phyloP scores from a whole-genome alignment of 1,284 basidiomycete genomes.

The Pulchroboletus neoregius region DNA sequence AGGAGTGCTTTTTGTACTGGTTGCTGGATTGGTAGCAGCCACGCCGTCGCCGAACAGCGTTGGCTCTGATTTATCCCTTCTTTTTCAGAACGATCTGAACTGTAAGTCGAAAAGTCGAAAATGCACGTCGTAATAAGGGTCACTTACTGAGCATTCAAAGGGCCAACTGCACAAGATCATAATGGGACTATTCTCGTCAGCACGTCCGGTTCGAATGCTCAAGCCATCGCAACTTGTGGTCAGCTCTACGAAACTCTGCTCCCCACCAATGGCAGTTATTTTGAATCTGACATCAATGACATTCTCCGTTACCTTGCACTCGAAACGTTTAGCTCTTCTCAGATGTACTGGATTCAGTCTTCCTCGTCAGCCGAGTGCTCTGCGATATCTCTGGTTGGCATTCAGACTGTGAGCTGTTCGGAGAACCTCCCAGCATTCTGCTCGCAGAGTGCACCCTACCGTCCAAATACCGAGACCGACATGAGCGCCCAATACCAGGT shows the following conservation, averaged over 20 bases:
- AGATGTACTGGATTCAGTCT: slow-evolving; percentile 15
- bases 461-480: slow-evolving; percentile 6
- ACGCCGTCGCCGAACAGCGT: slow-evolving; percentile 6
- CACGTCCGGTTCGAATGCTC: slow-evolving; percentile 2
- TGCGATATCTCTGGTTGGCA: slow-evolving; percentile 8
- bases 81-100: slow-evolving; percentile 14
- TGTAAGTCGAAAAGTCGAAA: slow-evolving; percentile 3
- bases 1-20: not conserved
- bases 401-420: not conserved
- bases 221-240: slow-evolving; percentile 9
- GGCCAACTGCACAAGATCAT: slow-evolving; percentile 12
- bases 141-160: not conserved
- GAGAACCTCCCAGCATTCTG: slow-evolving; percentile 9
- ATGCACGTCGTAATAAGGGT: not conserved
- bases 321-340: slow-evolving; percentile 3
- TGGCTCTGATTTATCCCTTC: slow-evolving; percentile 8
- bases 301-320: slow-evolving; percentile 13
- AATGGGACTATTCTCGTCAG: slow-evolving; percentile 13
- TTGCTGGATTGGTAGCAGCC: not conserved
- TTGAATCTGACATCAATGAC: slow-evolving; percentile 9
- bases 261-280: slow-evolving; percentile 10
- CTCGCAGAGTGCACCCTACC: slow-evolving; percentile 16
- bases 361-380: slow-evolving; percentile 4
- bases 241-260: slow-evolving; percentile 12
- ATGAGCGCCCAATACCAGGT: slow-evolving; percentile 6